Evolutionary conservation across 2,329 filamentous ascomycete genomes (phyloP).

Genomic region (Trichothecium roseum): DNA sequence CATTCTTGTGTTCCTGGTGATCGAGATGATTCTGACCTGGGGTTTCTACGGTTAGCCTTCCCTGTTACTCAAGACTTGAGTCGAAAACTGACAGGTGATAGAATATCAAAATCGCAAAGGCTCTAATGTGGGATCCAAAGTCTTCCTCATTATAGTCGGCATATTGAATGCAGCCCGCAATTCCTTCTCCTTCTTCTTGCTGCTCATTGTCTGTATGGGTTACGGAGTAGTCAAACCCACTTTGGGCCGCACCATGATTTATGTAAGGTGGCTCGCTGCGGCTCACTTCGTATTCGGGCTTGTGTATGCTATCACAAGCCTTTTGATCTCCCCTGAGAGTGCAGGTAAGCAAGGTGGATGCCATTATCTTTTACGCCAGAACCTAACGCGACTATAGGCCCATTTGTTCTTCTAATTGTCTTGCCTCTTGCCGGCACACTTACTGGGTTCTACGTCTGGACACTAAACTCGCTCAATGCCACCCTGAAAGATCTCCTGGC

Average conservation of each 20-base stretch:
- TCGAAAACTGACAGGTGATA: constrained; percentile 17
- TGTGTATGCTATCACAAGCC: constrained; percentile 81
- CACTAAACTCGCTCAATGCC: constrained; percentile 83
- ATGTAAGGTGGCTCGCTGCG: constrained; percentile 80
- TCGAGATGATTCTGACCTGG: constrained; percentile 98
- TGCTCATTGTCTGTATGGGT: constrained; percentile 98
- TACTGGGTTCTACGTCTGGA: constrained; percentile 98
- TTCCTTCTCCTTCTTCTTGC: constrained; percentile 95
- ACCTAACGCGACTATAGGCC: constrained; percentile 40
- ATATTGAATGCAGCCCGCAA: constrained; percentile 89
- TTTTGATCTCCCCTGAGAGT: constrained; percentile 80
- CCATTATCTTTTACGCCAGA: not conserved
- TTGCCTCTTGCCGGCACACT: constrained; percentile 83
- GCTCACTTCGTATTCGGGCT: constrained; percentile 93
- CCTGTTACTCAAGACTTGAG: not conserved
- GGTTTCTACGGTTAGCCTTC: constrained; percentile 78
- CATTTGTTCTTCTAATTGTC: constrained; percentile 85
- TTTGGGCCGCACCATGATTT: constrained; percentile 87
- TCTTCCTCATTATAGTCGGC: constrained; percentile 82
- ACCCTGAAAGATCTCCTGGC: constrained; percentile 96
- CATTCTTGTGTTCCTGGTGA: constrained; percentile 83
- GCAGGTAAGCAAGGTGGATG: constrained; percentile 43
- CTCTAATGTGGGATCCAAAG: constrained; percentile 71
- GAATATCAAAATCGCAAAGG: constrained; percentile 91
- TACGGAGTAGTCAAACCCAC: constrained; percentile 96